Conservation (phyloP, 2,329 filamentous ascomycete genomes). For the Aureobasidium lini region DNA sequence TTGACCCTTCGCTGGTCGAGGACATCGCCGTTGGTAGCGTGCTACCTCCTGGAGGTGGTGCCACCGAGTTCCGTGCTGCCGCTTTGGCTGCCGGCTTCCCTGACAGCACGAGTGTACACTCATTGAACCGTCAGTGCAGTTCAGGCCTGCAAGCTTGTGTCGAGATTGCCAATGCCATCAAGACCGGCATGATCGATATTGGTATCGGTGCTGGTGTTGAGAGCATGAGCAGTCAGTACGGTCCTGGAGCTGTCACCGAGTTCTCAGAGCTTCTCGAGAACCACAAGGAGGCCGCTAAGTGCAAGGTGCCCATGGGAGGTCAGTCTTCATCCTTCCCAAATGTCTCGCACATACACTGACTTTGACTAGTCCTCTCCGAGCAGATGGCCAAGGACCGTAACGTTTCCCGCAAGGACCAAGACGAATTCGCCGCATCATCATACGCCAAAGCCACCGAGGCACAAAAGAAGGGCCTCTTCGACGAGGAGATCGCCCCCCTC, state of each 20-base stretch:
- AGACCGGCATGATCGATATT: conserved; percentile 85
- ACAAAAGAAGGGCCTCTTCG: conserved; percentile 81
- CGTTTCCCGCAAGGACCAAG: conserved; percentile 66
- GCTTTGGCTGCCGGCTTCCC: conserved; percentile 87
- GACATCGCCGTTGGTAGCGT: conserved; percentile 90
- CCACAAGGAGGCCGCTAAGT: conserved; percentile 79
- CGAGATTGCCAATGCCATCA: conserved; percentile 90
- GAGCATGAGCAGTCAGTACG: conserved; percentile 91
- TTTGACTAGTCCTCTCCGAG: conserved; percentile 87
- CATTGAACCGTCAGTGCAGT: conserved; percentile 89
- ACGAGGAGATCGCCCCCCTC: conserved; percentile 82
- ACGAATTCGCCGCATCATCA: conserved; percentile 86
- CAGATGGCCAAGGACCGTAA: conserved; percentile 83
- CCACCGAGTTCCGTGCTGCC: conserved; percentile 93
- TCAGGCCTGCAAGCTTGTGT: conserved; percentile 87
- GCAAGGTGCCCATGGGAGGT: conserved; percentile 64
- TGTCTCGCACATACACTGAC: background rate
- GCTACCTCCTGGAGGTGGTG: conserved; percentile 84
- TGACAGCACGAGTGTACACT: conserved; percentile 72
- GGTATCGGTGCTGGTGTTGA: conserved; percentile 93
- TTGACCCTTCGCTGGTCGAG: conserved; percentile 81
- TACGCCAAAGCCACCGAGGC: conserved; percentile 86
- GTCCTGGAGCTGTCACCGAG: conserved; percentile 72
- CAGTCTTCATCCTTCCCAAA: background rate
- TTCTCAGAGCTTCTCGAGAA: conserved; percentile 84